phyloP scores from a whole-genome alignment of 495 filamentous ascomycete genomes.

The Neurospora cerealis region DNA sequence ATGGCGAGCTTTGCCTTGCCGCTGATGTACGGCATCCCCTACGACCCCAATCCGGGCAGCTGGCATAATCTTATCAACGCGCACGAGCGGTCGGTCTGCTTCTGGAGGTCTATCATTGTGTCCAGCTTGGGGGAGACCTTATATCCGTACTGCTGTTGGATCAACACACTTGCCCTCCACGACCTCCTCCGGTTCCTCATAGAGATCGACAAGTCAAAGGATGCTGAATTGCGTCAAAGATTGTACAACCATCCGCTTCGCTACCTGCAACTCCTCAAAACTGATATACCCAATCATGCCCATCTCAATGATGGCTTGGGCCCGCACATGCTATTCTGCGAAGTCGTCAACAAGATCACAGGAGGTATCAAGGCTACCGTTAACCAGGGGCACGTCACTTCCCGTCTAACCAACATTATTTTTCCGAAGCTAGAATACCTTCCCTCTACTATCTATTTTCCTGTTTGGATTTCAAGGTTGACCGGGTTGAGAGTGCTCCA shows the following conservation, averaged over 20 bases:
- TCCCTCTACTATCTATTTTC: slow-evolving; percentile 19
- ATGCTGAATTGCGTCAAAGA: slow-evolving; percentile 20
- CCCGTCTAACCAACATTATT: slow-evolving; percentile 40
- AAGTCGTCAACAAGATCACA: slow-evolving; percentile 23
- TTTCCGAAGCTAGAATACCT: slow-evolving; percentile 6
- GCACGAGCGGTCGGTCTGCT: slow-evolving; percentile 41
- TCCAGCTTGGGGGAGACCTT: slow-evolving; percentile 54
- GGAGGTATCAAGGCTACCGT: slow-evolving; percentile 25
- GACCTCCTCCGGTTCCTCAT: slow-evolving; percentile 43
- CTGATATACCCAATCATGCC: neutral
- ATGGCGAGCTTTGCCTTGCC: slow-evolving; percentile 48
- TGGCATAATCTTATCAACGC: slow-evolving; percentile 3
- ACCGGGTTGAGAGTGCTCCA: slow-evolving; percentile 34
- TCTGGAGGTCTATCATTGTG: slow-evolving; percentile 61
- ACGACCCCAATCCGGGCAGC: slow-evolving; percentile 12
- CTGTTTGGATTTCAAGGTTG: slow-evolving; percentile 26
- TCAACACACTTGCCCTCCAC: slow-evolving; percentile 50
- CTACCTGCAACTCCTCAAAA: slow-evolving; percentile 17
- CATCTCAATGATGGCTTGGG: slow-evolving; percentile 5
- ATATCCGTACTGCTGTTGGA: slow-evolving; percentile 61
- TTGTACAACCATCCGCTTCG: slow-evolving; percentile 44
- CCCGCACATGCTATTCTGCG: slow-evolving; percentile 10
- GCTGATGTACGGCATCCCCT: slow-evolving; percentile 47
- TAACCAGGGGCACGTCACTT: slow-evolving; percentile 15
- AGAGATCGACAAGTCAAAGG: neutral